A percentile compares a stretch with the other conserved stretches of the same genome.
These are phyloP conservation scores for Parasarocladium wereldwijsianum DNA, from an alignment of 2,329 filamentous ascomycete genomes.

Conservation along the genomic window DNA sequence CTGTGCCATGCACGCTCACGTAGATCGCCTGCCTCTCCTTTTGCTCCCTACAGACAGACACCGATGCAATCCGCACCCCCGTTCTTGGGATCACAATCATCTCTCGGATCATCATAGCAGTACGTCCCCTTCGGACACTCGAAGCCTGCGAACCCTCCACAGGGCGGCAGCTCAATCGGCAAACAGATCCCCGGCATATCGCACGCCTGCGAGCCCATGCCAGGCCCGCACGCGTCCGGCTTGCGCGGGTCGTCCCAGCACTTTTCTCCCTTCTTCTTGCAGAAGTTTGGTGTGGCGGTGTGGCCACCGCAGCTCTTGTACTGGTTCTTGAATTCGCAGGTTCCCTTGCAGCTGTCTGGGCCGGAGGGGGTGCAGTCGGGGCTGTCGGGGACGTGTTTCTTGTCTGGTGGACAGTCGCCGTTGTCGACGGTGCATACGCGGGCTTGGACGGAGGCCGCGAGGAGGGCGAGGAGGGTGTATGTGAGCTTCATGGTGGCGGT, in stretches of 20 bases:
- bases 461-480: slow-evolving; percentile 1
- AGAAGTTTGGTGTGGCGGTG: slow-evolving; percentile 10
- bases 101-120: slow-evolving; percentile 4
- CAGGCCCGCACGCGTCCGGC: slow-evolving; percentile 10
- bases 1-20: too few species aligned
- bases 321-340: slow-evolving; percentile 14
- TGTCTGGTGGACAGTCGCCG: slow-evolving; percentile 13
- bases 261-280: slow-evolving; percentile 9
- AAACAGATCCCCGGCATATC: slow-evolving; percentile 12
- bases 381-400: slow-evolving; percentile 11
- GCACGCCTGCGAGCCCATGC: too few species aligned
- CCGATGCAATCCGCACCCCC: slow-evolving; percentile 4
- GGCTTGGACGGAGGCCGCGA: neutral
- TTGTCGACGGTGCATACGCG: slow-evolving; percentile 15
- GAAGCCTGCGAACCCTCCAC: neutral
- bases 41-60: neutral
- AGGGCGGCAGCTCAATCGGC: slow-evolving; percentile 5
- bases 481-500: too few species aligned
- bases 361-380: slow-evolving; percentile 12
- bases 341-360: slow-evolving; percentile 14
- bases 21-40: neutral
- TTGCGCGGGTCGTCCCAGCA: slow-evolving; percentile 20
- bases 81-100: slow-evolving; percentile 4
- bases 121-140: slow-evolving; percentile 5
- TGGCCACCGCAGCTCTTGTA: slow-evolving; percentile 20